phyloP scores from a whole-genome alignment of 2,329 filamentous ascomycete species.

The Cryphonectria nitschkei region DNA sequence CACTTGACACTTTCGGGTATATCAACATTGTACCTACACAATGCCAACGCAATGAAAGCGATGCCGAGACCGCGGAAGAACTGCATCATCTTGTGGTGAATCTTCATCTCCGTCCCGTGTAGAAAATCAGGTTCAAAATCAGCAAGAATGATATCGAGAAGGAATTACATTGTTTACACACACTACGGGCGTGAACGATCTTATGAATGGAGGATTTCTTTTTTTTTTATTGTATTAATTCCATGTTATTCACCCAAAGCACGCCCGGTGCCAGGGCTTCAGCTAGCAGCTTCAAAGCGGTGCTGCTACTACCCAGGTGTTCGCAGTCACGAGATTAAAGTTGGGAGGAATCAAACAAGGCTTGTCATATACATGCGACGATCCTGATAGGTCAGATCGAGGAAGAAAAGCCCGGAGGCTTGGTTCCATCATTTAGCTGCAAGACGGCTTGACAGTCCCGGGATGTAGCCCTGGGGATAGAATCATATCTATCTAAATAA shows the following conservation, averaged over 20 bases:
- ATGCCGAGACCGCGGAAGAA: constrained; percentile 17
- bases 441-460: background rate
- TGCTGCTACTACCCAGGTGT: background rate
- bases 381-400: background rate
- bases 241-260: background rate
- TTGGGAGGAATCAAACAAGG: background rate
- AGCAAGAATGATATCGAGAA: background rate
- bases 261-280: no score
- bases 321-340: background rate
- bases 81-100: constrained; percentile 20
- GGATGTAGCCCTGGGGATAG: background rate
- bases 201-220: constrained; percentile 4
- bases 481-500: background rate
- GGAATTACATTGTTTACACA: background rate
- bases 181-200: background rate
- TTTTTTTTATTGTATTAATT: background rate
- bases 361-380: background rate
- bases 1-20: no score
- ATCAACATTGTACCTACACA: constrained; percentile 6
- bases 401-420: background rate
- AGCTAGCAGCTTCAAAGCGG: background rate
- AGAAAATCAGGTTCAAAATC: background rate
- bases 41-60: constrained; percentile 19
- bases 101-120: constrained; percentile 7
- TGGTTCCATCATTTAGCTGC: constrained; percentile 2